Evolutionary conservation across 371 early-diverging fungal species (phyloP), one percentile per base, ranked within the genome.

Genomic region (Saksenaea vasiformis): DNA sequence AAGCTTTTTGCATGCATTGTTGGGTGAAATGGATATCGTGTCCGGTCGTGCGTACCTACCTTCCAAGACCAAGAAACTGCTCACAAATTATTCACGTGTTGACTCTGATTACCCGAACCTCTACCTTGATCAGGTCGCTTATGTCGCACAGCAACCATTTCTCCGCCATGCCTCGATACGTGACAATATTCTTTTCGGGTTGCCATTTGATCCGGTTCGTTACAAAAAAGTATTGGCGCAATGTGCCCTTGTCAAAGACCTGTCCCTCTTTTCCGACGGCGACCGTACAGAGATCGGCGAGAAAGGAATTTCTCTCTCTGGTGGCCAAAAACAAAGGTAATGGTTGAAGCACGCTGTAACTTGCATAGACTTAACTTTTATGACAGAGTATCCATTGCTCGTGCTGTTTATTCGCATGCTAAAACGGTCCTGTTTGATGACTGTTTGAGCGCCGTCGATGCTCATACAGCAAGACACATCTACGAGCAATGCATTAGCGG

Each of bases 201-300:
- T 81, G 56, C 74, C 74, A 7, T 94, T 80, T 58, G 85, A 91
- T 53, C 72, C 77, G 36, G 80, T 69, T 2, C 83, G 90, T 15
- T 93, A 93, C 64, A 82, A 85, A 38, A 76, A 85, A 56, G 87
- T 90, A 2, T 65, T 93, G n/a, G 70, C 74, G 5, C 77, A 77
- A 27, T 90, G 90, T 44, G 90, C 90, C 10, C 71, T 91, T 54
- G 77, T 78, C 56, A 74, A 88, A 5, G 98, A 97, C 72, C 76
- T 97, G 19, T 83, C 90, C 37, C 87, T 87, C 31, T 70, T 97
- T 15, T 76, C 82, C 5, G 82, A 86, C 41, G 95, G 95, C 22
- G 97, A 96, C 72, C 61, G 78, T 70, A 96, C 96, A 0, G 92
- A 93, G 77, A 87, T 95, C 65, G 96, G 95, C 10, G 95, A 94